phyloP scores from a whole-genome alignment of 1,139 yeast genomes.

The Suhomyces yuchorum region DNA sequence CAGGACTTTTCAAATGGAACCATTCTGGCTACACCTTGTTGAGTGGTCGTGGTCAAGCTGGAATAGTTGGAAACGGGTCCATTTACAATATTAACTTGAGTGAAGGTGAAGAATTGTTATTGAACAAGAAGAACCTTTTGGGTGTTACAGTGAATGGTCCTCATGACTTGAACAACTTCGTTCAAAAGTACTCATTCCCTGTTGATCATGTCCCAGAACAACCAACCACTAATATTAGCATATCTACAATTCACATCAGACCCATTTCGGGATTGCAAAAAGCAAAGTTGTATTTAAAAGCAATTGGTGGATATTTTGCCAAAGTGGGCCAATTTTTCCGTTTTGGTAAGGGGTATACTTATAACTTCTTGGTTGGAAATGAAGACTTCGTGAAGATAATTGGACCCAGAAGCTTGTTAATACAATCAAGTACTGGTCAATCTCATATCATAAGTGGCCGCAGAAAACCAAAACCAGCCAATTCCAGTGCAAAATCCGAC shows the following conservation, averaged over 20 bases:
- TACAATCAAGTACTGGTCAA: conserved; percentile 41
- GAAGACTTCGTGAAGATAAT: conserved; percentile 47
- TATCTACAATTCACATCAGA: conserved; percentile 11
- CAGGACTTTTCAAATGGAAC: conserved; percentile 41
- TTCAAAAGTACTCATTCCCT: conserved; percentile 30
- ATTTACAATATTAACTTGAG: conserved; percentile 50
- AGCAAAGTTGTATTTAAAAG: conserved; percentile 10
- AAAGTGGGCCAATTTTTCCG: conserved; percentile 6
- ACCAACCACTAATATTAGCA: neutral
- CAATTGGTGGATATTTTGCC: conserved; percentile 6
- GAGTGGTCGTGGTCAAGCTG: conserved; percentile 61
- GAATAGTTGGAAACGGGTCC: conserved; percentile 60
- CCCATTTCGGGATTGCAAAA: conserved; percentile 13
- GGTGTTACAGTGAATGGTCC: conserved; percentile 57
- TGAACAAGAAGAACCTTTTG: conserved; percentile 49
- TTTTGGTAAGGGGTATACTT: conserved; percentile 5
- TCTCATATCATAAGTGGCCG: conserved; percentile 1
- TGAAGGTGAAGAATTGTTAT: conserved; percentile 50
- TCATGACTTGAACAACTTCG: conserved; percentile 44
- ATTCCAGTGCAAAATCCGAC: neutral
- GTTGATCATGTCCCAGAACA: neutral
- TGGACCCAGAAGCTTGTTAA: conserved; percentile 58
- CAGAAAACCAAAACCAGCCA: neutral
- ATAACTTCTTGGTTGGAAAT: conserved; percentile 32
- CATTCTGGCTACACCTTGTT: conserved; percentile 47